These are phyloP conservation scores for Trypanosoma caninum DNA, from an alignment of 208 protist species.

Conservation along the genomic window DNA sequence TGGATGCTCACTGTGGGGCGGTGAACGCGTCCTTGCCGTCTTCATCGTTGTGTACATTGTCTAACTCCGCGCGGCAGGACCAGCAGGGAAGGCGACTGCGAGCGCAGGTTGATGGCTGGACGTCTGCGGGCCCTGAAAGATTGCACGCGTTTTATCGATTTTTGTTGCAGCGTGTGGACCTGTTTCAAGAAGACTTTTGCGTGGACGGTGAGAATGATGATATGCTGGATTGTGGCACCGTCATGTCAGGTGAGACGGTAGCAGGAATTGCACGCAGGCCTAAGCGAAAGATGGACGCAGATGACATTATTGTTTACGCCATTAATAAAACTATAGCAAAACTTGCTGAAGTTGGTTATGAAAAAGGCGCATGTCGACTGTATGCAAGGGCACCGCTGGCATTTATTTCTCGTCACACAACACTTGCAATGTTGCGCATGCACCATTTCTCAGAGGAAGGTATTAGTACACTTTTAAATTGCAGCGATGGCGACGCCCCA, in stretches of 20 bases:
- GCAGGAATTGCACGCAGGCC: not conserved
- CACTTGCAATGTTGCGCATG: constrained; percentile 55
- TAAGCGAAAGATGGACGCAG: constrained; percentile 11
- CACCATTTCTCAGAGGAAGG: constrained; percentile 57
- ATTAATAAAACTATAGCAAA: constrained; percentile 63
- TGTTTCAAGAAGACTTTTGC: constrained; percentile 21
- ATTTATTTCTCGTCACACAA: constrained; percentile 42
- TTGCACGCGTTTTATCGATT: constrained; percentile 81
- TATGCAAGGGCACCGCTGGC: constrained; percentile 50
- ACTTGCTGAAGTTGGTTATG: constrained; percentile 38
- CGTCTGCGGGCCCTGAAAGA: constrained; percentile 69
- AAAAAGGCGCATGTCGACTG: constrained; percentile 60
- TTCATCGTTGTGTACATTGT: constrained; percentile 5
- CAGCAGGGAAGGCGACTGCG: constrained; percentile 36
- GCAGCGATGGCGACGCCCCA: constrained; percentile 1
- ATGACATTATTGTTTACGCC: constrained; percentile 68
- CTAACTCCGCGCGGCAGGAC: constrained; percentile 10
- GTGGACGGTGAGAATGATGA: constrained; percentile 10
- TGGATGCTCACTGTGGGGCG: constrained; percentile 14
- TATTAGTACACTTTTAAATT: constrained; percentile 36
- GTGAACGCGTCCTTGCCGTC: not conserved
- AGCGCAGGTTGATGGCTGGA: constrained; percentile 84
- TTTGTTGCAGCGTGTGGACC: constrained; percentile 46
- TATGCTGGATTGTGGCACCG: not conserved
- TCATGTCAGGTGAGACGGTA: not conserved